phyloP scores from a whole-genome alignment of 2,329 filamentous ascomycete genomes.

The Camillea tinctor region DNA sequence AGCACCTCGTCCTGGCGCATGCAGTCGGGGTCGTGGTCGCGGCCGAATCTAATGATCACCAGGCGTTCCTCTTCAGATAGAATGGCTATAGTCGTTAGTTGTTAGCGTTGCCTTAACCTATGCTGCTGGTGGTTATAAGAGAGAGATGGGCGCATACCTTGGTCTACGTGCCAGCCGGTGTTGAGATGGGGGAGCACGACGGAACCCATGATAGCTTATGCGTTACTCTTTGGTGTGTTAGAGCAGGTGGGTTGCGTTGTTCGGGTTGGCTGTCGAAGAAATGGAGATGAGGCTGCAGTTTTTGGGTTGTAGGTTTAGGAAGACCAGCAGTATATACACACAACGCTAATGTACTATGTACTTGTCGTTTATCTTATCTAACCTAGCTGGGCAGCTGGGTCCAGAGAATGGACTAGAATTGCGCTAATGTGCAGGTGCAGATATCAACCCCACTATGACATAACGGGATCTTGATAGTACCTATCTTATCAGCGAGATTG shows the following conservation, averaged over 20 bases:
- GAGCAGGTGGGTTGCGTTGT: neutral
- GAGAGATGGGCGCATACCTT: conserved; percentile 68
- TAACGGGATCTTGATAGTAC: neutral
- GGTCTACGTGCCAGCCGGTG: conserved; percentile 97
- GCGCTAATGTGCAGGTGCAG: too few species aligned
- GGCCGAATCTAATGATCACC: conserved; percentile 89
- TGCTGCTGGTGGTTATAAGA: neutral
- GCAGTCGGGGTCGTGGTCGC: conserved; percentile 77
- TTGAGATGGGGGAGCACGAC: conserved; percentile 88
- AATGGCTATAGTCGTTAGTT: neutral
- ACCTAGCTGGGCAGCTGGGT: neutral
- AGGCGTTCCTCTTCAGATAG: conserved; percentile 82
- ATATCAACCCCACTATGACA: neutral
- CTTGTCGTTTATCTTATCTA: neutral
- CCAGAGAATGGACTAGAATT: neutral
- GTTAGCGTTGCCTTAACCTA: neutral
- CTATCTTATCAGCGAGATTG: neutral
- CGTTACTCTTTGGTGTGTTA: too few species aligned
- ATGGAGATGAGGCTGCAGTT: neutral
- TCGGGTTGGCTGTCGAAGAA: neutral
- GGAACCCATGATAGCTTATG: conserved; percentile 67
- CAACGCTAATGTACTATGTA: neutral
- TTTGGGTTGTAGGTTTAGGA: neutral
- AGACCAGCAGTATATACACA: too few species aligned
- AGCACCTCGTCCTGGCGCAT: conserved; percentile 85